Percentiles rank a stretch among this genome's conserved stretches.
Conservation (phyloP, 2,329 filamentous ascomycete species). For the Fusarium paranaense region DNA sequence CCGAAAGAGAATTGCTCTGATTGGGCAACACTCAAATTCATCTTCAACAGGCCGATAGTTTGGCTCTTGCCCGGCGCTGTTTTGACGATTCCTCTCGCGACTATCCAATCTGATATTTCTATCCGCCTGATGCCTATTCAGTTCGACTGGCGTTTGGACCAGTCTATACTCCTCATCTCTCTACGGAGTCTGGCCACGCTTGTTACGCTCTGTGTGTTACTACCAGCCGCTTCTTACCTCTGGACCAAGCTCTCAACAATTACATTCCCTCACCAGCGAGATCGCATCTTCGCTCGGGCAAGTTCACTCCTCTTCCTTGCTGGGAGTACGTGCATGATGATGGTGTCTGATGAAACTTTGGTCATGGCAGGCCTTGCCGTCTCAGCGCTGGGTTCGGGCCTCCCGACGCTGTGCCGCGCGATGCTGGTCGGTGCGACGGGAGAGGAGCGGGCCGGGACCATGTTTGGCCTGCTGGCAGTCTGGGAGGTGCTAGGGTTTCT, state of each 20-base stretch:
- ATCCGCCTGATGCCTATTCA: conserved; percentile 42
- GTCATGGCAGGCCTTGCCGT: conserved; percentile 36
- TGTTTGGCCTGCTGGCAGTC: conserved; percentile 42
- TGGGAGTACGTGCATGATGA: conserved; percentile 40
- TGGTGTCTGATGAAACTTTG: conserved; percentile 32
- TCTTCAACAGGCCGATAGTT: conserved; percentile 35
- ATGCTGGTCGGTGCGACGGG: conserved; percentile 34
- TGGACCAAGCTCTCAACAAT: conserved; percentile 10
- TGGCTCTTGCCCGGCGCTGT: conserved; percentile 41
- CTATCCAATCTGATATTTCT: conserved; percentile 37
- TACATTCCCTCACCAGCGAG: conserved; percentile 13
- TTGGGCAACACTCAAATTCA: conserved; percentile 12
- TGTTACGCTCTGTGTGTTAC: conserved; percentile 36
- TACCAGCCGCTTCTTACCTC: conserved; percentile 28
- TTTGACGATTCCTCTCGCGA: conserved; percentile 37
- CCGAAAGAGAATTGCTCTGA: neutral
- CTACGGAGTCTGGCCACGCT: conserved; percentile 38
- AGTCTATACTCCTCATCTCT: conserved; percentile 40
- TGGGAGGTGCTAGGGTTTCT: conserved; percentile 41
- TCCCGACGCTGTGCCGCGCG: conserved; percentile 41
- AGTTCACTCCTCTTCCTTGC: conserved; percentile 39
- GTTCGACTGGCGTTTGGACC: conserved; percentile 39
- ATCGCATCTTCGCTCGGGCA: conserved; percentile 28
- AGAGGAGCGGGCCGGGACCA: conserved; percentile 31
- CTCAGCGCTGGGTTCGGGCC: conserved; percentile 40